Percentiles rank a stretch among this genome's conserved stretches.
These are phyloP conservation scores for Fusarium solani-melongenae DNA, from an alignment of 2,329 filamentous ascomycete species.

Conservation along the genomic window DNA sequence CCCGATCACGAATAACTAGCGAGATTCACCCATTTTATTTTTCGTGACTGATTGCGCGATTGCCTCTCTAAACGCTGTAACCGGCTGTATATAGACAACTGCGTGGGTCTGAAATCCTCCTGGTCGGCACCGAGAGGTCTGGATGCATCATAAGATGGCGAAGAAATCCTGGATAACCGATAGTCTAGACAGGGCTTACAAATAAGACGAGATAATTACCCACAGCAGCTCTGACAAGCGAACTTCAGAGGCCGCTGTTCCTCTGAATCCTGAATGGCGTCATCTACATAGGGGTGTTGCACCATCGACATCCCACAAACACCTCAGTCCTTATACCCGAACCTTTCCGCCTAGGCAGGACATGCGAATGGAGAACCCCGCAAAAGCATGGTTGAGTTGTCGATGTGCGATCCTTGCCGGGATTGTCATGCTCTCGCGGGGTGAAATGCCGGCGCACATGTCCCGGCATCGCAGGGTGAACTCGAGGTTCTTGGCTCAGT, in stretches of 20 bases:
- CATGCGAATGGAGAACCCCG: not conserved
- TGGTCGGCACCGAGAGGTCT: not conserved
- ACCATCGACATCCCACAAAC: constrained; percentile 31
- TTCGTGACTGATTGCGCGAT: not conserved
- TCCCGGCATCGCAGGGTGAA: not conserved
- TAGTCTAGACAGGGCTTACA: not conserved
- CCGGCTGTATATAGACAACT: not conserved
- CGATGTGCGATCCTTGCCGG: not conserved
- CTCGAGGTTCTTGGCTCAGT: not conserved
- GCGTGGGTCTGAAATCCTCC: not conserved
- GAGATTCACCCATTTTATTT: not conserved
- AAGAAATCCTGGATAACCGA: not conserved
- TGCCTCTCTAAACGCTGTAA: not conserved
- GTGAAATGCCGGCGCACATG: not conserved
- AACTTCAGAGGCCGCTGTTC: constrained; percentile 2
- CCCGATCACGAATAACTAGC: not conserved
- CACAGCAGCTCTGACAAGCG: not conserved
- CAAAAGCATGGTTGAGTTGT: not conserved
- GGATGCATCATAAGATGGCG: not conserved
- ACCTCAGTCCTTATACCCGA: constrained; percentile 5
- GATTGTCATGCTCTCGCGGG: not conserved
- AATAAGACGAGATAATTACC: not conserved
- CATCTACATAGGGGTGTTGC: constrained; percentile 35
- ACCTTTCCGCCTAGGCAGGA: not conserved
- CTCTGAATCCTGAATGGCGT: constrained; percentile 32